Percentiles rank a stretch among this genome's conserved stretches.
Conservation (phyloP, 2,329 filamentous ascomycete genomes). For the Chaetothyriales sp. region DNA sequence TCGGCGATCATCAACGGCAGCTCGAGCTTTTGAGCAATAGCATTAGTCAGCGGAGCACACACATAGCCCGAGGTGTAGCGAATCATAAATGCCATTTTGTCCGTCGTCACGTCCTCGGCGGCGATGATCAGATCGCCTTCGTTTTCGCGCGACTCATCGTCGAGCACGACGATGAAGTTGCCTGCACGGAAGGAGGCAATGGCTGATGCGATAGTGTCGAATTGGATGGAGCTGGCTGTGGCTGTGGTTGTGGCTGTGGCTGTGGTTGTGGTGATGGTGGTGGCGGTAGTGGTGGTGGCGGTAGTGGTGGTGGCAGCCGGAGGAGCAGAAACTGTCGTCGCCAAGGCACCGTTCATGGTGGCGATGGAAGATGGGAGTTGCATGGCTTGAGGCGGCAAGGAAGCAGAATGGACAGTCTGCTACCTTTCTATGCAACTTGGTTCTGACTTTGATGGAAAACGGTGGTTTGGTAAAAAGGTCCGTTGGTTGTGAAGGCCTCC, state of each 20-base stretch:
- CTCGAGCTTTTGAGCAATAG: constrained; percentile 54
- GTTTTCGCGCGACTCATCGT: constrained; percentile 85
- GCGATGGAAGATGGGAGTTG: neutral
- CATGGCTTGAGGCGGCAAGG: neutral
- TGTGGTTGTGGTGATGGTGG: constrained; percentile 2
- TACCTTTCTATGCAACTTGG: neutral
- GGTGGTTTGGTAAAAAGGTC: neutral
- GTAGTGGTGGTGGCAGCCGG: neutral
- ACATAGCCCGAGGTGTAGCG: constrained; percentile 79
- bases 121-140: constrained; percentile 97
- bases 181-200: constrained; percentile 35
- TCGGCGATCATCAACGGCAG: constrained; percentile 79
- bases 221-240: constrained; percentile 10
- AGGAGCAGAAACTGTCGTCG: neutral
- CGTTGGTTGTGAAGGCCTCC: neutral
- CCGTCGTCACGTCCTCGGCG: constrained; percentile 65
- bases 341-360: neutral
- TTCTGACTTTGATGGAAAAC: neutral
- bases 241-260: neutral
- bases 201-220: constrained; percentile 22
- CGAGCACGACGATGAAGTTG: constrained; percentile 91
- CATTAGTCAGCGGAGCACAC: constrained; percentile 67
- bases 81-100: constrained; percentile 93
- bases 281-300: constrained; percentile 1
- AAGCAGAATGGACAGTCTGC: neutral